These are phyloP conservation scores for Achaetomiella virescens DNA, from an alignment of 495 filamentous ascomycete genomes.

Conservation along the genomic window DNA sequence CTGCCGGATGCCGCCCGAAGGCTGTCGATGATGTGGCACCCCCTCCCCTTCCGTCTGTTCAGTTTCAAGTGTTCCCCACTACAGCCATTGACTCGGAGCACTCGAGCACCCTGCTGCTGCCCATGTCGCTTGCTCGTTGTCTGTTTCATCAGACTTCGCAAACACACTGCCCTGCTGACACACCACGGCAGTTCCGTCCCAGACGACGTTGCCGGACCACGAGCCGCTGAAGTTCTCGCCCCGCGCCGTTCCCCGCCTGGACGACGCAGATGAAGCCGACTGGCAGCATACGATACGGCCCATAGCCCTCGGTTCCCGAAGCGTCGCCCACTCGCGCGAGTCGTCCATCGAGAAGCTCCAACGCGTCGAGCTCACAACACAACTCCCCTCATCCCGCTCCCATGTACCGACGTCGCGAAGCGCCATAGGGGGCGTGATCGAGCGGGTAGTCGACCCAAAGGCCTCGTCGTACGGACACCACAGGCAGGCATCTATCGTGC, in stretches of 20 bases:
- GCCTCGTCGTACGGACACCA: conserved; percentile 71
- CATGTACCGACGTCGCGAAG: conserved; percentile 34
- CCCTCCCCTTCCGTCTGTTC: conserved; percentile 10
- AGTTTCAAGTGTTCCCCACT: conserved; percentile 15
- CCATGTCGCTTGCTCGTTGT: background rate
- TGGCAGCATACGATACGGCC: conserved; percentile 44
- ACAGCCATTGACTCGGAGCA: background rate
- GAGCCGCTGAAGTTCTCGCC: conserved; percentile 41
- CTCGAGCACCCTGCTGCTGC: no score
- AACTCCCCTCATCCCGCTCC: conserved; percentile 26
- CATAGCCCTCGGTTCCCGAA: conserved; percentile 27
- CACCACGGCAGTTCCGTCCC: conserved; percentile 44
- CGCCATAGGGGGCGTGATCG: conserved; percentile 52
- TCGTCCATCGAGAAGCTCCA: conserved; percentile 48
- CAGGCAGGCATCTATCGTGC: conserved; percentile 88
- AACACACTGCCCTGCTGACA: conserved; percentile 18
- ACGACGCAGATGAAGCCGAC: conserved; percentile 37
- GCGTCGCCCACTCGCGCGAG: conserved; percentile 44
- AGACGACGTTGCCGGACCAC: conserved; percentile 48
- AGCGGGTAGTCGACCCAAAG: conserved; percentile 52
- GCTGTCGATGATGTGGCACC: background rate
- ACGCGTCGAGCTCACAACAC: conserved; percentile 42
- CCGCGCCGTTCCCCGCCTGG: conserved; percentile 37
- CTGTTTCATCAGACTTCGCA: background rate
- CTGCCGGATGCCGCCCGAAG: background rate